Conservation (phyloP, 78 protist genomes). For the Bigelowiella natans region DNA sequence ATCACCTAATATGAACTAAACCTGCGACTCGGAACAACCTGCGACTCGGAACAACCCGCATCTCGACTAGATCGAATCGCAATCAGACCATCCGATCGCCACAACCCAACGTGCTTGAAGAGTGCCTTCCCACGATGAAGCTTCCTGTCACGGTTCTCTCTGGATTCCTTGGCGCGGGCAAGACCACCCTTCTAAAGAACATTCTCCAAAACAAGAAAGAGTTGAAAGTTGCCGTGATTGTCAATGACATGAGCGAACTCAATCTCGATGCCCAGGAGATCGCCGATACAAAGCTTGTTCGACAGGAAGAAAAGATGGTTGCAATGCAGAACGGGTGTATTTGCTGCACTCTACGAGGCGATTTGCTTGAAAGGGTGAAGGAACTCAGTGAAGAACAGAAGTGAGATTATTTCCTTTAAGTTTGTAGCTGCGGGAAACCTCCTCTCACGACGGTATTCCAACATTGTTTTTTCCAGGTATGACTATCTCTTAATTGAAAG, state of each 20-base stretch:
- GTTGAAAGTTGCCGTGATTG: constrained; percentile 41
- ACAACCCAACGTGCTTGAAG: no score
- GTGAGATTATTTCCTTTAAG: background rate
- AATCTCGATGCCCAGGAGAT: constrained; percentile 72
- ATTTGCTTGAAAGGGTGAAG: background rate
- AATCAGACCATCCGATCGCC: no score
- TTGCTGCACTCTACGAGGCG: constrained; percentile 19
- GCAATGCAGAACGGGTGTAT: constrained; percentile 78
- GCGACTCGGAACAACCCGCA: no score
- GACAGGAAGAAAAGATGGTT: constrained; percentile 49
- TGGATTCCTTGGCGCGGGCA: constrained; percentile 80
- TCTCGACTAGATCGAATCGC: no score
- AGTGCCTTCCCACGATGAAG: no score
- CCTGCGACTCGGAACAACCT: no score
- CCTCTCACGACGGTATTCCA: constrained; percentile 15
- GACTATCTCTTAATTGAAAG: no score
- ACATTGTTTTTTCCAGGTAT: no score
- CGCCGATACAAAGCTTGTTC: background rate
- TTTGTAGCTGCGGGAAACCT: constrained; percentile 16
- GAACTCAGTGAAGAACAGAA: no score
- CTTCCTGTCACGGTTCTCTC: constrained; percentile 70
- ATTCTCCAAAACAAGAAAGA: constrained; percentile 27
- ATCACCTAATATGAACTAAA: no score
- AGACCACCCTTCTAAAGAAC: constrained; percentile 53
- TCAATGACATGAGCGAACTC: constrained; percentile 65